Conservation (phyloP, 2,329 filamentous ascomycete species). For the Talaromyces sp. region DNA sequence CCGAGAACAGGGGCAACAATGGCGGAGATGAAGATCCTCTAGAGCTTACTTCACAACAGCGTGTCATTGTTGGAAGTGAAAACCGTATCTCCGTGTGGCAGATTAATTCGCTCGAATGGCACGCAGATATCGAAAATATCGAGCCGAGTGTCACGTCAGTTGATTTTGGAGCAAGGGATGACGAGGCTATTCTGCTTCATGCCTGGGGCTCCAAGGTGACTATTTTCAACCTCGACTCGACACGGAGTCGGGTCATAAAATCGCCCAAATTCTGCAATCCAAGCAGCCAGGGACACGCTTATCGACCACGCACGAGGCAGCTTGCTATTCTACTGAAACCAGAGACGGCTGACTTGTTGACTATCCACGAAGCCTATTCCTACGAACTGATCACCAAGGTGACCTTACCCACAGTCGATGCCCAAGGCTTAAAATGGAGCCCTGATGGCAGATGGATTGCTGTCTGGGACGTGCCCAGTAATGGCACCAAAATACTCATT, state of each 20-base stretch:
- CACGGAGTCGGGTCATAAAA: slow-evolving; percentile 34
- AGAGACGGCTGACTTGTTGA: slow-evolving; percentile 32
- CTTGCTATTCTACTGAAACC: slow-evolving; percentile 37
- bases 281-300: slow-evolving; percentile 28
- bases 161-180: slow-evolving; percentile 33
- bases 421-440: slow-evolving; percentile 56
- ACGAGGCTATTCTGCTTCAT: slow-evolving; percentile 35
- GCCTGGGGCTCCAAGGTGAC: slow-evolving; percentile 35
- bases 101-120: slow-evolving; percentile 28
- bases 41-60: slow-evolving; percentile 19
- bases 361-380: slow-evolving; percentile 31
- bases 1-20: background rate
- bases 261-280: slow-evolving; percentile 33
- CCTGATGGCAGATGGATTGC: slow-evolving; percentile 56
- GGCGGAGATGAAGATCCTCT: background rate
- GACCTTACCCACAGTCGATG: slow-evolving; percentile 49
- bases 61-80: slow-evolving; percentile 30
- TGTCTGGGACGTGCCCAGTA: slow-evolving; percentile 51
- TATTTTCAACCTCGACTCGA: slow-evolving; percentile 29
- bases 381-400: slow-evolving; percentile 30
- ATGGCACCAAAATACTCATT: slow-evolving; percentile 47
- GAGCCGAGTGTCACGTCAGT: slow-evolving; percentile 29
- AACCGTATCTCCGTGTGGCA: slow-evolving; percentile 33
- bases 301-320: slow-evolving; percentile 35
- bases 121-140: slow-evolving; percentile 37